Evolutionary conservation across 345 rosid genomes (phyloP).

Genomic region (Gynandropsis gynandra): DNA sequence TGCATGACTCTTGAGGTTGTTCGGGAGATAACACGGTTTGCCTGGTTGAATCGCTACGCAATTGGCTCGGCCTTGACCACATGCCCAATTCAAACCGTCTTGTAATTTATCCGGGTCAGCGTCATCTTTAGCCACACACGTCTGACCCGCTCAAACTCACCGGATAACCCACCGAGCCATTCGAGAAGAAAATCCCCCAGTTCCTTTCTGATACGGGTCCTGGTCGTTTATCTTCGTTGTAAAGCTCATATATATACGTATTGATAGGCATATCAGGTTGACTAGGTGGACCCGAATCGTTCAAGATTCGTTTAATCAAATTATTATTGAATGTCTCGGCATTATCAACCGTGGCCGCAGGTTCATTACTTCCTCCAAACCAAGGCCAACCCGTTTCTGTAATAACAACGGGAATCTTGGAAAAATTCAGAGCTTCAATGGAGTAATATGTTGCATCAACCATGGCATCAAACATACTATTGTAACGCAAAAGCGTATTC

Average conservation of each 20-base stretch:
- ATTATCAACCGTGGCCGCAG: constrained; percentile 67
- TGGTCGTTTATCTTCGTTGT: constrained; percentile 71
- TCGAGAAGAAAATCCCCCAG: constrained; percentile 76
- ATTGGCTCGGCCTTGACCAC: constrained; percentile 86
- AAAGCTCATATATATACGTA: constrained; percentile 81
- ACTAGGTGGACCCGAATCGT: constrained; percentile 90
- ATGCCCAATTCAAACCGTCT: constrained; percentile 87
- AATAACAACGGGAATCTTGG: constrained; percentile 67
- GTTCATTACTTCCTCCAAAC: constrained; percentile 63
- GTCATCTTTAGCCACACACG: constrained; percentile 66
- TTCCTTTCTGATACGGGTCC: constrained; percentile 74
- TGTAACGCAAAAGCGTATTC: constrained; percentile 74
- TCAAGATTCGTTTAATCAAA: constrained; percentile 64
- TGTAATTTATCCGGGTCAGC: constrained; percentile 63
- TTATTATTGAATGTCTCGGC: constrained; percentile 69
- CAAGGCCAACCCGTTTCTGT: constrained; percentile 99
- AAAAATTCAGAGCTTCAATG: constrained; percentile 55
- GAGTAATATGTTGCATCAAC: constrained; percentile 96
- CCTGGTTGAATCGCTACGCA: constrained; percentile 71
- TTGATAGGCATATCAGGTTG: constrained; percentile 53
- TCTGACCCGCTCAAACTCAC: constrained; percentile 37
- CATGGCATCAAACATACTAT: constrained; percentile 98
- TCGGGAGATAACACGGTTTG: constrained; percentile 54
- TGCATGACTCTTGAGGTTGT: constrained; percentile 58
- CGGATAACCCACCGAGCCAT: constrained; percentile 74